phyloP scores from a whole-genome alignment of 2,329 filamentous ascomycete genomes.

The Penicillium expansum region DNA sequence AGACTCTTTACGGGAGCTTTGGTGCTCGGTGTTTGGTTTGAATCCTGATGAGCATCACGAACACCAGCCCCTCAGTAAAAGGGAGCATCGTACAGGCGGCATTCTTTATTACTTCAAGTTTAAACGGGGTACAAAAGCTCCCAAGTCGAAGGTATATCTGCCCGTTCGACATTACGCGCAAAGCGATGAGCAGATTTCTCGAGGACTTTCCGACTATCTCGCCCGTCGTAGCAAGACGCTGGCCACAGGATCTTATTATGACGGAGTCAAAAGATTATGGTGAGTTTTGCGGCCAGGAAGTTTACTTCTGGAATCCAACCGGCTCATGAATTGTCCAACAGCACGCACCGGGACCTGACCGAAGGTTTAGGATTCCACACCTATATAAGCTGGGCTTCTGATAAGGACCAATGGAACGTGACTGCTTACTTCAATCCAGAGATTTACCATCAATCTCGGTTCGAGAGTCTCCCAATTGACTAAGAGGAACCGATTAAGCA shows the following conservation, averaged over 20 bases:
- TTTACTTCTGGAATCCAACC: no score
- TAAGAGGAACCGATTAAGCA: no score
- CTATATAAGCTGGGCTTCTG: no score
- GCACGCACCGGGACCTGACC: no score
- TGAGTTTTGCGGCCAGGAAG: not conserved
- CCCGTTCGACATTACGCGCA: not conserved
- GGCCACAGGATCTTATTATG: not conserved
- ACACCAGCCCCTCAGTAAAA: not conserved
- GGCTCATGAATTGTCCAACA: no score
- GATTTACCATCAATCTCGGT: no score
- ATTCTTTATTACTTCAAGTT: not conserved
- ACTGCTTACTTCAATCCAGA: no score
- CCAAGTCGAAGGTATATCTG: not conserved
- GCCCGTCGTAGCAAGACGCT: not conserved
- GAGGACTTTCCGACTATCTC: not conserved
- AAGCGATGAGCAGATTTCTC: not conserved
- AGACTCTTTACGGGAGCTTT: not conserved
- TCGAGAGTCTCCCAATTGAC: no score
- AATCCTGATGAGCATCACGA: not conserved
- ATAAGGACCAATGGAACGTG: no score
- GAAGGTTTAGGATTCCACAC: no score
- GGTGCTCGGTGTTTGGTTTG: not conserved
- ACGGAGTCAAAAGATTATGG: not conserved
- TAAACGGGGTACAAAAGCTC: not conserved
- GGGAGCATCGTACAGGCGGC: not conserved